These are phyloP conservation scores for Fusarium sp. DNA, from an alignment of 2,329 filamentous ascomycete species.

Conservation along the genomic window DNA sequence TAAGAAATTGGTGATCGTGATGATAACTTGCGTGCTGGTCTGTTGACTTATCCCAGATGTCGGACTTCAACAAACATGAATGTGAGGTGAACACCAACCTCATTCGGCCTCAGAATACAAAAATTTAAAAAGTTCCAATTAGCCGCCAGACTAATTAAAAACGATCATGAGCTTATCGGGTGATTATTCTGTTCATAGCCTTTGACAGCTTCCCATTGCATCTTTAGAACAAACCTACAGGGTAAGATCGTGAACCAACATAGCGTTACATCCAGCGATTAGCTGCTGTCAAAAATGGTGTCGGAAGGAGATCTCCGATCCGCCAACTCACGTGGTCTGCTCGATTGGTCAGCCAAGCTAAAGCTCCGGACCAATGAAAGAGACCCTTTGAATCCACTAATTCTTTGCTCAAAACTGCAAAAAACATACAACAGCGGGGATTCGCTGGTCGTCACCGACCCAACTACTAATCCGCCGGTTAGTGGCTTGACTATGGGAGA, in stretches of 20 bases:
- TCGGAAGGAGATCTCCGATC: background rate
- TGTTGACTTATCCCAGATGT: accelerated
- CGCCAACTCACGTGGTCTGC: background rate
- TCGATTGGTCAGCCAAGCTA: background rate
- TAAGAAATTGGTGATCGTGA: background rate
- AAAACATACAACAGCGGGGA: slow-evolving; percentile 30
- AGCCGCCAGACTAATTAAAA: background rate
- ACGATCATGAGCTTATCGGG: background rate
- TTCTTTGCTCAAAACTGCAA: background rate
- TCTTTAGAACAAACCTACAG: background rate
- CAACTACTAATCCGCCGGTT: slow-evolving; percentile 33
- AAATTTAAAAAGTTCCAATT: background rate
- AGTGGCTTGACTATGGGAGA: slow-evolving; percentile 31
- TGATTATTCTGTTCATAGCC: background rate
- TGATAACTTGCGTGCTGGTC: too few relatives aligned
- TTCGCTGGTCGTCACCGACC: slow-evolving; percentile 34
- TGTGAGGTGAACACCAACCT: background rate
- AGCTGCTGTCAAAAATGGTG: background rate
- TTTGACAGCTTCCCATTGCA: background rate
- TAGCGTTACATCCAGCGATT: background rate
- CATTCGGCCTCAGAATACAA: background rate
- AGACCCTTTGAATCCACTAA: background rate
- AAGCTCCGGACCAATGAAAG: background rate
- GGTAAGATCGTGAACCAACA: background rate
- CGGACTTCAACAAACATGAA: accelerated